Base-by-base conservation (phyloP, 148 eudicot genomes). In the Heliamphora exappendiculata region DNA sequence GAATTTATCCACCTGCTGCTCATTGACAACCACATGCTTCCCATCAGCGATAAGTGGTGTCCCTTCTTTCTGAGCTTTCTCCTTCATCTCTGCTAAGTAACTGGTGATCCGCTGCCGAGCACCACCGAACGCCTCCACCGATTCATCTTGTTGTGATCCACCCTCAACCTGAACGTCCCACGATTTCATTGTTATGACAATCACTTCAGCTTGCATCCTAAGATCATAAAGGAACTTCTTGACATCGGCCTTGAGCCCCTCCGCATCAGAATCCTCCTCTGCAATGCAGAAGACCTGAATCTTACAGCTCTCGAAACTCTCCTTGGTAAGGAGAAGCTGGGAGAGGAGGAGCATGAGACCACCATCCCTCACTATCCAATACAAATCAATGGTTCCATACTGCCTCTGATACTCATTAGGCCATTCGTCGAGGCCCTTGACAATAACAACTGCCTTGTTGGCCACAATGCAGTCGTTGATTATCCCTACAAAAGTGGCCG, bases 331-430 rank as follows among this genome's bases (percentile, higher is more conserved):
- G 47, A 95, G 97, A 68, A 95, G 98, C 80, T 95, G 99, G 12
- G 99, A 95, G 67, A 95, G 96, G 2, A 95, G 90, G 19, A 95
- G 90, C 99, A 95, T 95, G n/a, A 95, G 90, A 67, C 99, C 99
- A 14, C 99, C 99, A 67, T 95, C 99, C 75, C 99, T 78, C 24
- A 95, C 99, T 47, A 95, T 95, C 99, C 99, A 95, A 74, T 95
- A 95, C 75, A 95, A 86, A 84, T 95, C 99, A 12, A 95, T 95
- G 19, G 97, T 93, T 24, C 99, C 99, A 70, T 85, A 95, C 72
- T 95, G 99, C 54, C 89, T 89, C 74, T 95, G 98, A 70, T 81
- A 95, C 78, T 86, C 97, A 70, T 95, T 95, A 28, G 99, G 99
- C 99, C 99, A 95, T 73, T 93, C 99, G 47, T 95, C 99, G 0